Conservation (phyloP, 768 basidiomycete species). For the Hortiboletus campestris region DNA sequence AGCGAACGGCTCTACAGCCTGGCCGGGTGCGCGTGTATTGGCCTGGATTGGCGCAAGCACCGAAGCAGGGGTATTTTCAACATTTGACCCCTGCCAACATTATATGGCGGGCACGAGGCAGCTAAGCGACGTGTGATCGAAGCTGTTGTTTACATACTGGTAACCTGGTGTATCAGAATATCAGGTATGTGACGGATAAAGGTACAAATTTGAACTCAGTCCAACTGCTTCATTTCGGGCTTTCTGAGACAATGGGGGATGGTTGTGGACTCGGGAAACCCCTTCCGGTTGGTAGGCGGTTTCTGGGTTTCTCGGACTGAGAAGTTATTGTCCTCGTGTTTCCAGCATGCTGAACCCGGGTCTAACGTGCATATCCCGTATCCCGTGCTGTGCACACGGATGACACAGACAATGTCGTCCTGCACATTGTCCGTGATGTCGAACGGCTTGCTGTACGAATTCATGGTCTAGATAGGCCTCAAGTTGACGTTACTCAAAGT, state of each 20-base stretch:
- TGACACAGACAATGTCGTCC: not conserved
- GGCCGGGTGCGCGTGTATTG: constrained; percentile 31
- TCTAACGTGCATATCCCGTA: not conserved
- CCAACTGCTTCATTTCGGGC: constrained; percentile 28
- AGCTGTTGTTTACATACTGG: constrained; percentile 18
- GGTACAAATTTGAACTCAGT: constrained; percentile 19
- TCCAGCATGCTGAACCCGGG: constrained; percentile 13
- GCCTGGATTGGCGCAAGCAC: constrained; percentile 24
- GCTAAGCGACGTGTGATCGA: constrained; percentile 35
- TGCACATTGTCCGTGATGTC: constrained; percentile 10
- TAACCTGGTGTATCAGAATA: constrained; percentile 11
- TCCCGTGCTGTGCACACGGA: constrained; percentile 12
- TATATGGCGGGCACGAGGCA: constrained; percentile 38
- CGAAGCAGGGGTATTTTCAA: constrained; percentile 21
- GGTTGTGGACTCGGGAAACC: constrained; percentile 10
- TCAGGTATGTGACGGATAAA: constrained; percentile 17
- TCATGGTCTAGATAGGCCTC: not conserved
- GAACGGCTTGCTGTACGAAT: constrained; percentile 5
- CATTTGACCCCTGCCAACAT: constrained; percentile 23
- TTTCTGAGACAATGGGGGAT: constrained; percentile 21
- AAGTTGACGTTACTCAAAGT: not conserved
- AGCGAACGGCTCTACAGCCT: constrained; percentile 21
- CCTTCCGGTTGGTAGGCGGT: constrained; percentile 7
- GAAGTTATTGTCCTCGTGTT: constrained; percentile 28
- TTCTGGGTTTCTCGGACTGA: constrained; percentile 17